Base-by-base conservation (phyloP, 306 rosid genomes). In the Notholithocarpus densiflorus region DNA sequence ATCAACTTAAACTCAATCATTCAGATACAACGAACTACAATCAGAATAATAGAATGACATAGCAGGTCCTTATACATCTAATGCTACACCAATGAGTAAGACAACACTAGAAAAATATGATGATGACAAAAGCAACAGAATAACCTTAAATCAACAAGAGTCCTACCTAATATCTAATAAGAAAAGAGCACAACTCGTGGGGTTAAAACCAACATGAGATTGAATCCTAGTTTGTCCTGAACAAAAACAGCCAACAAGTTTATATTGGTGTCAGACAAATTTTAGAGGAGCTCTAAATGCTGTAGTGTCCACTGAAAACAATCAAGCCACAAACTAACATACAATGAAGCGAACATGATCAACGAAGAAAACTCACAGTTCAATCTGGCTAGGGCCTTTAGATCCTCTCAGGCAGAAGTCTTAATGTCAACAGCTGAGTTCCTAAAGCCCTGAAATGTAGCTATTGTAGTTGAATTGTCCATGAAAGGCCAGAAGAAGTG, bases 341-440 rank as follows among this genome's bases (percentile, higher is more conserved):
- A 84, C 52, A 55, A 75, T 56, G n/a, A 56, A 34, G 29, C 3
- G 54, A 60, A 56, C 23, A 29, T 6, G 72, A 80, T 89, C 84
- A 91, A 89, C 79, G n/a, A 86, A 69, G 88, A 88, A 73, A 88
- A 90, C 82, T 88, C 97, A 54, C 90, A 92, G 80, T 89, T 88
- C 15, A 83, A 53, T n/a, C 59, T 81, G 94, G 82, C 80, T 85
- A 13, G 82, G 85, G 72, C 89, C 82, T 76, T 79, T 92, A 62
- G 93, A 82, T 71, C 94, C 70, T 89, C 90, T 89, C 91, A 4
- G 92, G 83, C 20, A 53, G 93, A 84, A 17, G 88, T 87, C 82
- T 87, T 86, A 48, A 81, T 90, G 54, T 80, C 98, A 18, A 86
- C 65, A 54, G 87, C 85, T 19, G 91, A 81, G 80, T 73, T 81